Evolutionary conservation across 2,329 filamentous ascomycete species (phyloP), one percentile per base, ranked within the genome.

Genomic region (Colletotrichum lindemuthianum): DNA sequence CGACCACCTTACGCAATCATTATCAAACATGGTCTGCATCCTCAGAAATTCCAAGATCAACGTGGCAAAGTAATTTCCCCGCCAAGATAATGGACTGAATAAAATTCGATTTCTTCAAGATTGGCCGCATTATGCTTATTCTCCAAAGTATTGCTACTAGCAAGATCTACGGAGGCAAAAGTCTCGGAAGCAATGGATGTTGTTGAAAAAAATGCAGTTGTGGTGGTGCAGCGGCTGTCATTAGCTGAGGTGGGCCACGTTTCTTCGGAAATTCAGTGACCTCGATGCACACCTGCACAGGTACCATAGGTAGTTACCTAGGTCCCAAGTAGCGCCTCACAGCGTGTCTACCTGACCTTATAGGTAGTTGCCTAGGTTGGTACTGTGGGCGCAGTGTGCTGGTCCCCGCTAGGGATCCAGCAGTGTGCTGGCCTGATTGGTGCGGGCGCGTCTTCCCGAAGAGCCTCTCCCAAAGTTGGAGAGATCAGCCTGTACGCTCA

Each of bases 391-490:
- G n/a, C n/a, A n/a, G 32, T 47, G 53, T 36, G 41, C 24, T 4
- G 15, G 8, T 47, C 58, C 34, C 61, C 58, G 40, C 58, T 51
- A 10, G 39, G 13, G 39, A 49, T n/a, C 43, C 45, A 32, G 36
- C n/a, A 43, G 15, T 24, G 12, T 56, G 40, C 50, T 40, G 33
- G 36, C 47, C 40, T 52, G 24, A 65, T 65, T 65, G 61, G 61
- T 45, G 47, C 58, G 58, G 24, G 61, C 40, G 52, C 32, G 51
- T 8, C 41, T 37, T 56, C 33, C 61, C 51, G 51, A 55, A 65
- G 61, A 65, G 61, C 51, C 61, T 65, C 57, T 50, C 43, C 56
- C n/a, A 32, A 48, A 16, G 39, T 34, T 33, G 43, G 50, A 60
- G 45, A 34, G 60, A 63, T 63, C 60, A 49, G 48, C 54, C 55